Evolutionary conservation across 495 filamentous ascomycete species (phyloP).

Genomic region (Aspergillus funiculosus): DNA sequence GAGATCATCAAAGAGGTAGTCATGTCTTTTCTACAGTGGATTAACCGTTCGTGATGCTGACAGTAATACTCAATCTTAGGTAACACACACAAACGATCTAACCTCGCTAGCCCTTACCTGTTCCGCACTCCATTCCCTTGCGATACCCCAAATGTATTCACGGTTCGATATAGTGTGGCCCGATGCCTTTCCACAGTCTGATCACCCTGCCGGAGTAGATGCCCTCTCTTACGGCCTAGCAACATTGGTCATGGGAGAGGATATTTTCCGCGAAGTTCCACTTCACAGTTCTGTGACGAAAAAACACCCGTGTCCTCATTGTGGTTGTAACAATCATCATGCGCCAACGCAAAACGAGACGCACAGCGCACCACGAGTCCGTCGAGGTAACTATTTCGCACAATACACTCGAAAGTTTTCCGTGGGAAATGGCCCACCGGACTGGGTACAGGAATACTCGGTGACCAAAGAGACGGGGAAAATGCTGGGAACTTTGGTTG

Average conservation of each 20-base stretch:
- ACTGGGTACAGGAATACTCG: slow-evolving; percentile 82
- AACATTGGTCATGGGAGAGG: slow-evolving; percentile 75
- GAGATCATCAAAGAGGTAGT: slow-evolving; percentile 90
- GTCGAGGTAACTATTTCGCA: slow-evolving; percentile 74
- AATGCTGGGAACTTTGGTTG: slow-evolving; percentile 89
- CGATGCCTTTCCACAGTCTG: slow-evolving; percentile 56
- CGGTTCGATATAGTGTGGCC: slow-evolving; percentile 96
- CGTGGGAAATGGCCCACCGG: slow-evolving; percentile 75
- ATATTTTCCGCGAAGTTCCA: slow-evolving; percentile 53
- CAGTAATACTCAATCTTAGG: slow-evolving; percentile 41
- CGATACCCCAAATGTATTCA: slow-evolving; percentile 83
- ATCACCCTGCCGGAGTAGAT: slow-evolving; percentile 73
- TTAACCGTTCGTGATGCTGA: too few species aligned
- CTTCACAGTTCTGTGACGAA: not conserved
- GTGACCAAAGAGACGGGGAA: slow-evolving; percentile 87
- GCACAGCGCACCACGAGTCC: slow-evolving; percentile 12
- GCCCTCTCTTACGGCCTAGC: slow-evolving; percentile 86
- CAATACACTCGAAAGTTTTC: slow-evolving; percentile 85
- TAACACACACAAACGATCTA: slow-evolving; percentile 83
- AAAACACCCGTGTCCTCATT: slow-evolving; percentile 28
- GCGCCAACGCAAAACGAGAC: slow-evolving; percentile 13
- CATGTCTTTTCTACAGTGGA: too few species aligned
- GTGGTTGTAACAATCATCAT: slow-evolving; percentile 28
- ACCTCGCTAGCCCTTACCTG: slow-evolving; percentile 77
- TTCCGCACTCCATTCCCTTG: slow-evolving; percentile 74